Percentiles rank a stretch among this genome's conserved stretches.
These are phyloP conservation scores for Tilletia walkeri DNA, from an alignment of 1,284 basidiomycete genomes.

Conservation along the genomic window DNA sequence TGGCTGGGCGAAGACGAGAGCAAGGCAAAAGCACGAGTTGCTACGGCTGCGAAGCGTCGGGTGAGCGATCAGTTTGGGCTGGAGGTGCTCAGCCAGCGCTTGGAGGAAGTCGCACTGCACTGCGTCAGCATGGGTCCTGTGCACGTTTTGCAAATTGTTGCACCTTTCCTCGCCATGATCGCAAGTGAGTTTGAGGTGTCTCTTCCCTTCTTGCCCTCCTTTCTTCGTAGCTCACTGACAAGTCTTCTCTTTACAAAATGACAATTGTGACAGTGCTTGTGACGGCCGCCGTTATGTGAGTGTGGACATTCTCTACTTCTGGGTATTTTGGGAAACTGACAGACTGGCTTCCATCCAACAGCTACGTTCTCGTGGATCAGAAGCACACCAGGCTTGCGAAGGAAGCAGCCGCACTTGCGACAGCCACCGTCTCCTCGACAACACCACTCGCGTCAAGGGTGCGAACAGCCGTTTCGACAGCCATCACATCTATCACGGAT, in stretches of 20 bases:
- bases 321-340: too few species aligned
- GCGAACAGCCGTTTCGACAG: background rate
- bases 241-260: background rate
- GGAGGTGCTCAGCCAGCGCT: slow-evolving; percentile 67
- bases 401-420: background rate
- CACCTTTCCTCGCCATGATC: slow-evolving; percentile 6
- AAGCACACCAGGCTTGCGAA: background rate
- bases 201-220: background rate
- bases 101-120: slow-evolving; percentile 65
- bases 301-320: background rate
- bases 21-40: slow-evolving; percentile 62
- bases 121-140: slow-evolving; percentile 31
- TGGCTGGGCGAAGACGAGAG: slow-evolving; percentile 30
- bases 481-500: background rate
- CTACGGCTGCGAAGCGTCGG: slow-evolving; percentile 63
- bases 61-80: slow-evolving; percentile 66
- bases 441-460: slow-evolving; percentile 1
- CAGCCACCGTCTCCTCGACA: background rate
- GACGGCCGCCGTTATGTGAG: background rate
- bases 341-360: background rate
- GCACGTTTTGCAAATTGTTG: background rate
- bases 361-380: slow-evolving; percentile 2
- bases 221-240: background rate
- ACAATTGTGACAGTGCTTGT: background rate
- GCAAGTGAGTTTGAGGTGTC: background rate